A percentile compares a stretch with the other conserved stretches of the same genome.
Conservation (phyloP, 2,329 filamentous ascomycete genomes). For the Fonsecaea multimorphosa region DNA sequence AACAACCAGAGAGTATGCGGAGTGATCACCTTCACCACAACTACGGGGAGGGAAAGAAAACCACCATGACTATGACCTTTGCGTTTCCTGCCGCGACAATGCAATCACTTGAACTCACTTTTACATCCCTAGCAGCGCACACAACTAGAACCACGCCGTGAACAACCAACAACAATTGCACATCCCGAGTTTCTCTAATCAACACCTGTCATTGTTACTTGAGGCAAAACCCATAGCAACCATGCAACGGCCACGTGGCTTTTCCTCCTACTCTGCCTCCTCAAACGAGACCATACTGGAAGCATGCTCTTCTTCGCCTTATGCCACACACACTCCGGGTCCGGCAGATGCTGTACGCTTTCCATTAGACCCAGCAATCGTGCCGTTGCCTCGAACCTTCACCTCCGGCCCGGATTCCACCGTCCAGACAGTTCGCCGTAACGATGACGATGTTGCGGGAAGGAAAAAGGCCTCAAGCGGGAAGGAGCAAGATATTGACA, state of each 20-base stretch:
- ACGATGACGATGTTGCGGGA: not conserved
- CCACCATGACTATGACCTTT: not conserved
- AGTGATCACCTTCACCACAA: not conserved
- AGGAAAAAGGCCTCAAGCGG: not conserved
- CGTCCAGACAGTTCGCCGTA: not conserved
- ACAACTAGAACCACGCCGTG: too few relatives aligned
- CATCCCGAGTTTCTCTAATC: not conserved
- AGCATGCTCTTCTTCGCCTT: constrained; percentile 10
- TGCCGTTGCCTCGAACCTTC: not conserved
- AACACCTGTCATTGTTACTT: not conserved
- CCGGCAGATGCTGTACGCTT: not conserved
- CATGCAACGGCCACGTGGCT: constrained; percentile 6
- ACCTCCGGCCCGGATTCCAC: not conserved
- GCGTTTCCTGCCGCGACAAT: not conserved
- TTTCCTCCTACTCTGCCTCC: not conserved
- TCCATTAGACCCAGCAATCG: not conserved
- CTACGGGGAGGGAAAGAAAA: not conserved
- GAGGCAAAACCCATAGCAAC: not conserved
- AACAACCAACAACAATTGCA: too few relatives aligned
- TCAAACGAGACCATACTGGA: constrained; percentile 21
- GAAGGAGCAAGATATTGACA: not conserved
- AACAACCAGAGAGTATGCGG: too few relatives aligned
- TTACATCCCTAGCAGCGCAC: not conserved
- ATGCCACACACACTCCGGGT: not conserved
- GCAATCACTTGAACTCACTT: not conserved